Base-by-base conservation (phyloP, 352 stramenopile species). In the Peronospora belbahrii region DNA sequence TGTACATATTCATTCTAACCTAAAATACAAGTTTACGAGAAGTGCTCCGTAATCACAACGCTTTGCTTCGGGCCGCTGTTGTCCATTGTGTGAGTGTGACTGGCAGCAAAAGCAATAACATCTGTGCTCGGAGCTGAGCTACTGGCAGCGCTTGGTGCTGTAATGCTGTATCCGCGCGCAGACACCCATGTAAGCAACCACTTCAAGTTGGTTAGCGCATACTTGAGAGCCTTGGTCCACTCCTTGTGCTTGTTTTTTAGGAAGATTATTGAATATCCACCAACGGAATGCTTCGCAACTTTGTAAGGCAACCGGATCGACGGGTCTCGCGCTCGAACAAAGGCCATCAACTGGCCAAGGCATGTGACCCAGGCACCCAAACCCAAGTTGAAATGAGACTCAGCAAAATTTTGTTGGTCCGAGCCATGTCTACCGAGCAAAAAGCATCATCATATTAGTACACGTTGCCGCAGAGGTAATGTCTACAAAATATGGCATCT, bases 171-270 rank as follows among this genome's bases (percentile, higher is more conserved):
- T 33, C 50, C 60, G 13, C 75, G 67, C 3, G 72, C 56, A 0
- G 65, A 77, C 0, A 68, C 57, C 77, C 79, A 90, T 19, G 69
- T 67, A n/a, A 90, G 65, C 19, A 94, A 43, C 82, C 82, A 94
- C 49, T 89, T 88, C 19, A 92, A 62, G 56, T 92, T 84, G 20
- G 81, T 92, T 19, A 94, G 66, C 34, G 75, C 78, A 50, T 84
- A 88, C 54, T 89, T 91, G 43, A 87, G 62, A 23, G 80, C 83
- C 48, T 91, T 90, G 14, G 83, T 92, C 83, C 83, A 94, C 52
- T 88, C 73, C 32, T 66, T 71, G 37, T 86, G 68, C 33, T 89
- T 85, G 57, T 88, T 83, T 59, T 81, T 83, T n/a, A 88, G 42
- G 23, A 74, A 93, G 7, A 89, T 52, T 22, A 93, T 54, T 9